A percentile compares a stretch with the other conserved stretches of the same genome.
Evolutionary conservation across 1,139 yeast species (phyloP).

Genomic region (Meyerozyma guilliermondii): DNA sequence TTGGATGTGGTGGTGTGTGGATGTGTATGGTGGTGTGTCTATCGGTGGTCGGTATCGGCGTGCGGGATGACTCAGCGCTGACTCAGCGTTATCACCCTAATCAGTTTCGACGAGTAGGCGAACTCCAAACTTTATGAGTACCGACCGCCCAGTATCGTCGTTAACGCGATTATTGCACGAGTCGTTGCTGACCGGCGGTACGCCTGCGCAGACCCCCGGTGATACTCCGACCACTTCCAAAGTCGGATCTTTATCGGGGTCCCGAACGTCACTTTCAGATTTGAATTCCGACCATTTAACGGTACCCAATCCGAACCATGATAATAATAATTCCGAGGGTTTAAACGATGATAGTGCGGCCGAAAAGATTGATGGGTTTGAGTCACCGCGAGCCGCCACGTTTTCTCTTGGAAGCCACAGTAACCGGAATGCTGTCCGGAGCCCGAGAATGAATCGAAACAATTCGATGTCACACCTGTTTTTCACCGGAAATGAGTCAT

Average conservation of each 20-base stretch:
- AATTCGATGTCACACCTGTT: slow-evolving; percentile 43
- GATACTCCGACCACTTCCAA: neutral
- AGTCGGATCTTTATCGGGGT: neutral
- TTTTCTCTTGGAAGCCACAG: neutral
- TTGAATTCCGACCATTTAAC: neutral
- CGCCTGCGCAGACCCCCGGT: slow-evolving; percentile 14
- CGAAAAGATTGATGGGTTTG: neutral
- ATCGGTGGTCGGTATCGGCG: neutral
- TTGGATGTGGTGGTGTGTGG: too few species aligned
- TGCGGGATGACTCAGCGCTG: neutral
- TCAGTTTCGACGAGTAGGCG: slow-evolving; percentile 1
- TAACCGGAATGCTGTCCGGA: neutral
- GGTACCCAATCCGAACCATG: too few species aligned
- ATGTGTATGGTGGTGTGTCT: too few species aligned
- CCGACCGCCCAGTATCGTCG: slow-evolving; percentile 17
- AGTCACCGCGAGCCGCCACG: neutral
- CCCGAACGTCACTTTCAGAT: neutral
- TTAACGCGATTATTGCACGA: slow-evolving; percentile 41
- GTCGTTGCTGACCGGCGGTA: slow-evolving; percentile 23
- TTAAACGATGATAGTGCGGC: neutral
- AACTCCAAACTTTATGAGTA: slow-evolving; percentile 5
- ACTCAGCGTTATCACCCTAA: slow-evolving; percentile 1
- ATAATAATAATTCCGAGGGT: too few species aligned
- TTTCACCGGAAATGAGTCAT: slow-evolving; percentile 39
- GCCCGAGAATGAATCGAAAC: slow-evolving; percentile 38